A percentile compares a stretch with the other conserved stretches of the same genome.
These are phyloP conservation scores for Penicillium sp. DNA, from an alignment of 2,329 filamentous ascomycete genomes.

Conservation along the genomic window DNA sequence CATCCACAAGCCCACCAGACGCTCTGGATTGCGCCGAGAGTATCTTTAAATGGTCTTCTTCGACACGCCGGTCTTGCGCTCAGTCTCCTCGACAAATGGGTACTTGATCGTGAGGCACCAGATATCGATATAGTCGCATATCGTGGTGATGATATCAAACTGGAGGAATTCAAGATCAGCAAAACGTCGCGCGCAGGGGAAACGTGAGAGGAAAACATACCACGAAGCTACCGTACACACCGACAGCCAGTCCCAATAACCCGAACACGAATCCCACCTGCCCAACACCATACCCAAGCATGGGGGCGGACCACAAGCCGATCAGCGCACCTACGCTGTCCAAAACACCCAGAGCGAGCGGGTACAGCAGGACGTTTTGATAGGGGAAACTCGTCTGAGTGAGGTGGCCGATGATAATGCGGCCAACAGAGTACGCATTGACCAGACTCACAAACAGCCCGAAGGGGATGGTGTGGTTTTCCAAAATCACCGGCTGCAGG, in stretches of 20 bases:
- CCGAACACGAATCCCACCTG: conserved; percentile 89
- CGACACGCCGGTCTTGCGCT: conserved; percentile 21
- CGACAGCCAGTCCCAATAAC: conserved; percentile 78
- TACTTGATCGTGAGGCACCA: conserved; percentile 99
- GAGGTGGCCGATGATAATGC: conserved; percentile 93
- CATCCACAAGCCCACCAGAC: conserved; percentile 4
- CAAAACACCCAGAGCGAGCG: conserved; percentile 72
- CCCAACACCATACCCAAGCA: conserved; percentile 72
- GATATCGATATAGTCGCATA: conserved; percentile 97
- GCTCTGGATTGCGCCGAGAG: background rate
- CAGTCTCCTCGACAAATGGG: conserved; percentile 48
- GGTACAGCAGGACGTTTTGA: conserved; percentile 78
- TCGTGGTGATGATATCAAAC: conserved; percentile 91
- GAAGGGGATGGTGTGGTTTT: conserved; percentile 84
- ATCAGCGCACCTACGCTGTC: conserved; percentile 75
- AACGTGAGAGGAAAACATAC: conserved; percentile 40
- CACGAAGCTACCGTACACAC: conserved; percentile 96
- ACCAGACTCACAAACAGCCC: conserved; percentile 81
- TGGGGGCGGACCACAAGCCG: conserved; percentile 64
- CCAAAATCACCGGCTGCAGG: conserved; percentile 79
- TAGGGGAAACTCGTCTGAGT: conserved; percentile 86
- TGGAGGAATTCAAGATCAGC: conserved; percentile 18
- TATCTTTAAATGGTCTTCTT: conserved; percentile 26
- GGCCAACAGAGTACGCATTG: conserved; percentile 92
- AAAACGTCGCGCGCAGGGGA: background rate